A percentile compares a stretch with the other conserved stretches of the same genome.
phyloP scores from a whole-genome alignment of 371 early-diverging fungal genomes.

The Mucor circinelloides region DNA sequence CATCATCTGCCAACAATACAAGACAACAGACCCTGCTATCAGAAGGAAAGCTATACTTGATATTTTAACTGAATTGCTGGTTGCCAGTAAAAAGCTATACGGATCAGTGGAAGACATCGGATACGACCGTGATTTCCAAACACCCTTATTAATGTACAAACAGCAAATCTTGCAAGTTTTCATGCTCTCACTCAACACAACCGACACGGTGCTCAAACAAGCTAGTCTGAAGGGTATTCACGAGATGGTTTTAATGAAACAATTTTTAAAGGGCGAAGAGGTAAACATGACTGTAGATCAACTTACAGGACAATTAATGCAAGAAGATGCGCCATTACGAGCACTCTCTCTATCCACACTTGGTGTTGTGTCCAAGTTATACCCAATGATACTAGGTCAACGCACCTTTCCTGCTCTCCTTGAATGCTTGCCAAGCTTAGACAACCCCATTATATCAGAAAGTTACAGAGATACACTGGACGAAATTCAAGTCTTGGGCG shows the following conservation, averaged over 20 bases:
- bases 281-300: constrained; percentile 24
- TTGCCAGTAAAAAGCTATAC: constrained; percentile 56
- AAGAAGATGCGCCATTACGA: constrained; percentile 6
- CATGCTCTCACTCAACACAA: constrained; percentile 24
- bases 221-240: constrained; percentile 64
- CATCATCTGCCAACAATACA: constrained; percentile 46
- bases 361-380: constrained; percentile 19
- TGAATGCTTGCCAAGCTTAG: not conserved
- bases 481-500: constrained; percentile 10
- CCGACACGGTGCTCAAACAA: constrained; percentile 51
- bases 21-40: constrained; percentile 44
- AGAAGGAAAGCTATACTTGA: constrained; percentile 60
- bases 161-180: constrained; percentile 32
- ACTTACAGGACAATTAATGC: constrained; percentile 24
- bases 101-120: constrained; percentile 48
- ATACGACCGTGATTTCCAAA: constrained; percentile 55
- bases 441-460: not conserved
- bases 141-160: constrained; percentile 63
- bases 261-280: constrained; percentile 61
- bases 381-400: constrained; percentile 13
- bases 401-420: constrained; percentile 23
- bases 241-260: constrained; percentile 63
- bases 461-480: constrained; percentile 12
- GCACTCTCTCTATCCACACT: constrained; percentile 17
- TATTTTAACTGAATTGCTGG: constrained; percentile 61